Base-by-base conservation (phyloP, 148 eudicot genomes). In the Vaccinium corymbosum region DNA sequence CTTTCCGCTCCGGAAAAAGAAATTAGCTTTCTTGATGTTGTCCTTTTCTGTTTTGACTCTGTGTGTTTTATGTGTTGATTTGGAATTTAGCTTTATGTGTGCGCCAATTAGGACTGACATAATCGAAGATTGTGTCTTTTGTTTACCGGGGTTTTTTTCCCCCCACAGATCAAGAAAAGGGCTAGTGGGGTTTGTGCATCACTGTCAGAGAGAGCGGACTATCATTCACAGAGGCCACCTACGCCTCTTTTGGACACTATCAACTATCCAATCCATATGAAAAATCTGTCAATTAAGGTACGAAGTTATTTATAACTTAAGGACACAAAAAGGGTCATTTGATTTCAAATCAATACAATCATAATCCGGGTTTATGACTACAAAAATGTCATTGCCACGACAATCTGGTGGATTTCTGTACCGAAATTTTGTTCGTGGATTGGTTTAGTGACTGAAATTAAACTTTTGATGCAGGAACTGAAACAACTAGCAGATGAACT, bases 241-340 rank as follows among this genome's bases (percentile, higher is more conserved):
- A 96, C 99, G 77, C 99, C 99, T 62, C 93, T 96, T 72, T 83
- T 96, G 89, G 99, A 96, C 92, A 96, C 99, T 27, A 92, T 96
- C 79, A 96, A 96, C 86, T 96, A 88, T 85, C 99, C 99, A 7
- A 92, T 96, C 86, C 99, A 96, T 86, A 94, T 94, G 98, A 96
- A 96, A 83, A 96, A 96, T 84, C 93, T 96, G 4, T 96, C 99
- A 78, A 16, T 87, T 17, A 96, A 96, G 97, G 99, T 95, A 87
- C 22, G 35, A 25, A 56, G 48, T 11, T 1, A 42, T 50, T 62
- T 6, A 9, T 8, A 81, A 22, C 10, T 64, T 22, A 52, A 15
- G 38, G 15, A 27, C 9, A 78, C 38, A 32, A 71, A 71, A 6
- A 29, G 74, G 14, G 42, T 29, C 38, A 68, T 68, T 68, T 68